Conservation (phyloP, 805 yeast genomes). For the Cyberlindnera petersonii region DNA sequence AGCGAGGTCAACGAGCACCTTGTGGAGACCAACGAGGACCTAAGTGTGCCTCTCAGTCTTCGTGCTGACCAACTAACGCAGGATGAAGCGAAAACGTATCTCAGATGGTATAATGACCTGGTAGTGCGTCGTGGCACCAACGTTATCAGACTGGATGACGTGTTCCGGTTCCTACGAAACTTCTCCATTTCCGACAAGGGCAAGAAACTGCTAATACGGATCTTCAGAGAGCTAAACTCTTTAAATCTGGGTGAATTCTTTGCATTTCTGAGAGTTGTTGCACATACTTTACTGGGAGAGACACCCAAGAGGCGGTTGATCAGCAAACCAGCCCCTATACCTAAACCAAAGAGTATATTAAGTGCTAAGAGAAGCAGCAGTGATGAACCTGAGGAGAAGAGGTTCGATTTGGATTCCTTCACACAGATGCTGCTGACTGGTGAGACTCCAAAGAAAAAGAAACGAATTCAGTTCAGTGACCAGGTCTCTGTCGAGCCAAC, state of each 20-base stretch:
- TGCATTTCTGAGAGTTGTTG: constrained; percentile 74
- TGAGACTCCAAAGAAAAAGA: constrained; percentile 45
- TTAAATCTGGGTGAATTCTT: constrained; percentile 89
- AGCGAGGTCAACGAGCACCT: constrained; percentile 5
- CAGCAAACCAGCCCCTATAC: constrained; percentile 56
- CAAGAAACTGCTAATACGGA: constrained; percentile 46
- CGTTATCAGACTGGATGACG: constrained; percentile 68
- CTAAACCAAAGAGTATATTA: constrained; percentile 76
- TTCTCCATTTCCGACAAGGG: constrained; percentile 57
- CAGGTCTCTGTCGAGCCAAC: constrained; percentile 36
- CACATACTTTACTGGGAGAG: constrained; percentile 59
- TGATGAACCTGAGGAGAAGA: constrained; percentile 37
- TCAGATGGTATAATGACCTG: constrained; percentile 90
- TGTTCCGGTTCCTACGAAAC: constrained; percentile 72
- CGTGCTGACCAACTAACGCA: constrained; percentile 63
- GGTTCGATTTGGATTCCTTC: constrained; percentile 77
- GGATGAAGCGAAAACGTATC: constrained; percentile 79
- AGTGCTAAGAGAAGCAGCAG: constrained; percentile 49
- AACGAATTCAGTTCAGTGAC: constrained; percentile 68
- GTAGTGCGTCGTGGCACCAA: constrained; percentile 65
- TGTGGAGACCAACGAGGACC: constrained; percentile 34
- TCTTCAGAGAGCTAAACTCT: constrained; percentile 51
- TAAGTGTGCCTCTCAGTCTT: constrained; percentile 57
- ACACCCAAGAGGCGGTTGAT: constrained; percentile 55
- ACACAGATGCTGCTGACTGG: constrained; percentile 84